Conservation (phyloP, 1,139 yeast genomes). For the Yamadazyma sp. region DNA sequence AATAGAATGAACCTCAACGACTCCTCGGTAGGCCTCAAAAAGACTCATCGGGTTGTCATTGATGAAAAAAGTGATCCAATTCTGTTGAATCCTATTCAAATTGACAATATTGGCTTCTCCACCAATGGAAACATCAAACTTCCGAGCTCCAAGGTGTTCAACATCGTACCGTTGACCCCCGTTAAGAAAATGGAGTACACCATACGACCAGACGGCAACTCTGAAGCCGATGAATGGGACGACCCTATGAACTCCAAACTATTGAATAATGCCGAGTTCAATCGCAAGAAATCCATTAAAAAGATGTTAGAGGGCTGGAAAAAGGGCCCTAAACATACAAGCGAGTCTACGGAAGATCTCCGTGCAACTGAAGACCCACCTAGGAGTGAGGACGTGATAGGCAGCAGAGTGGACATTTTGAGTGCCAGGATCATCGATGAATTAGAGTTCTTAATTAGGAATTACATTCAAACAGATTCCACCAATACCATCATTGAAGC, state of each 20-base stretch:
- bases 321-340: slow-evolving; percentile 18
- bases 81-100: slow-evolving; percentile 24
- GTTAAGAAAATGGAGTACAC: slow-evolving; percentile 57
- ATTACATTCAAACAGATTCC: slow-evolving; percentile 28
- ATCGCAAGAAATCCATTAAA: slow-evolving; percentile 38
- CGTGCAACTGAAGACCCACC: slow-evolving; percentile 16
- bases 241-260: slow-evolving; percentile 9
- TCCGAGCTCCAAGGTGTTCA: slow-evolving; percentile 46
- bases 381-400: slow-evolving; percentile 22
- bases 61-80: slow-evolving; percentile 10
- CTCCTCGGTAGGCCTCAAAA: slow-evolving; percentile 42
- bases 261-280: slow-evolving; percentile 15
- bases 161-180: slow-evolving; percentile 66
- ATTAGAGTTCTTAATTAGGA: slow-evolving; percentile 48
- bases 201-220: slow-evolving; percentile 14
- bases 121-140: slow-evolving; percentile 50
- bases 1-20: slow-evolving; percentile 44
- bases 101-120: slow-evolving; percentile 42
- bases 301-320: slow-evolving; percentile 46
- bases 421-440: slow-evolving; percentile 82
- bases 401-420: slow-evolving; percentile 63
- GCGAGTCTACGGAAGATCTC: slow-evolving; percentile 14
- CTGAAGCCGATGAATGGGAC: slow-evolving; percentile 7
- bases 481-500: slow-evolving; percentile 26
- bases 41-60: slow-evolving; percentile 8